Conservation (phyloP, 2,329 filamentous ascomycete species). For the Cladosporium sp. region DNA sequence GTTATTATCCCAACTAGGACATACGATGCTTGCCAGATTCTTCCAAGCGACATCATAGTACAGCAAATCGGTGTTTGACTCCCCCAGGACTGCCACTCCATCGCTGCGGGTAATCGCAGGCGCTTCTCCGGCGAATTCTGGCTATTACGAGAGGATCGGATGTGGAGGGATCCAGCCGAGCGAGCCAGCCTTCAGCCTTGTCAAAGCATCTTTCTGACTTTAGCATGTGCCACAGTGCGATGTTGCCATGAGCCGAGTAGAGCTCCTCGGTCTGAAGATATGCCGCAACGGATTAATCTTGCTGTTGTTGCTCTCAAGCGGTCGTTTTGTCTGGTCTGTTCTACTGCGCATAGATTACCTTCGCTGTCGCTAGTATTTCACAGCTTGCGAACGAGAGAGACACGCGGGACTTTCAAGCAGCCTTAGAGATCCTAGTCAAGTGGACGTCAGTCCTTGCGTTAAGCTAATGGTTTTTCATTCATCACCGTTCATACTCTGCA, state of each 20-base stretch:
- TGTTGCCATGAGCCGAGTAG: background rate
- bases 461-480: background rate
- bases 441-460: background rate
- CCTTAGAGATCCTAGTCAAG: background rate
- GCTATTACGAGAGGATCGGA: conserved; percentile 12
- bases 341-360: background rate
- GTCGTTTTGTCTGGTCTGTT: background rate
- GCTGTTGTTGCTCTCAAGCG: background rate
- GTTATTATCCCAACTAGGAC: background rate
- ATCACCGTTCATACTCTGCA: background rate
- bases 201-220: background rate
- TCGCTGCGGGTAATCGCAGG: conserved; percentile 7
- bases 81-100: background rate
- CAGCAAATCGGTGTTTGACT: background rate
- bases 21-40: background rate
- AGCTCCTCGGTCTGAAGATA: background rate
- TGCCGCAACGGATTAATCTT: background rate
- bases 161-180: conserved; percentile 1
- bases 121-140: conserved; percentile 3
- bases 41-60: background rate
- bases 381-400: background rate
- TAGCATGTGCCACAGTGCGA: background rate
- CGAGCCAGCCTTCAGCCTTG: background rate
- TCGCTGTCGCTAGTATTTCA: background rate
- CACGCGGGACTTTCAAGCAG: background rate